Base-by-base conservation (phyloP, 805 yeast species). In the Torulaspora indica region DNA sequence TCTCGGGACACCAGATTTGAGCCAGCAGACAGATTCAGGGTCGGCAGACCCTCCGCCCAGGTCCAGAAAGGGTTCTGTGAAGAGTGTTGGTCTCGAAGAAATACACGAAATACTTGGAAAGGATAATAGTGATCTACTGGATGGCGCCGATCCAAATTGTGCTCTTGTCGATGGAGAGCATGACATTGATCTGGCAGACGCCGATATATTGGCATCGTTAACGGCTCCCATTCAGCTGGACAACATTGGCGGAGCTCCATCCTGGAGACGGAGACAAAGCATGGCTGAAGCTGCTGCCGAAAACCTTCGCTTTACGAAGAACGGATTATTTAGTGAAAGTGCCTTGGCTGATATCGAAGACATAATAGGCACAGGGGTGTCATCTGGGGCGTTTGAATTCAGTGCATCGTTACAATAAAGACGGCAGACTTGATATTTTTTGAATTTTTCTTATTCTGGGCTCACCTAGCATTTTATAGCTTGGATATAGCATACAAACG, bases 301-400 rank as follows among this genome's bases (percentile, higher is more conserved):
- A 59, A 90, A 90, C 8, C 69, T 79, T 53, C 70, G 91, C 50
- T 79, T 82, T 14, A 85, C 95, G 0, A 83, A 78, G 55, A 77
- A 79, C 49, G 95, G 95, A 4, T 66, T 85, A 44, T 85, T 85
- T 61, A 82, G 84, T 58, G 93, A 85, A 60, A 78, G 77, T 47
- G 81, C 87, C 2, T 63, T 85, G 55, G 79, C 80, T 8, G 86
- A 82, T 56, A 86, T 85, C 32, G 93, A 85, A 57, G 86, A 84
- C 43, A 69, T 62, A 37, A 52, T 65, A 13, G 59, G 56, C 14
- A 38, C 43, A 7, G 54, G 48, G 10, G 38, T 36, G 12, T 32
- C 56, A 6, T 41, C 56, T 1, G 47, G 45, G 20, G 48, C 56
- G 5, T 55, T 57, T 31, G 60, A 58, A 8, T 52, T 58, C 29